Evolutionary conservation across 179 eudicot genomes (phyloP), one percentile per base, ranked within the genome.

Genomic region (Spinacia oleracea): DNA sequence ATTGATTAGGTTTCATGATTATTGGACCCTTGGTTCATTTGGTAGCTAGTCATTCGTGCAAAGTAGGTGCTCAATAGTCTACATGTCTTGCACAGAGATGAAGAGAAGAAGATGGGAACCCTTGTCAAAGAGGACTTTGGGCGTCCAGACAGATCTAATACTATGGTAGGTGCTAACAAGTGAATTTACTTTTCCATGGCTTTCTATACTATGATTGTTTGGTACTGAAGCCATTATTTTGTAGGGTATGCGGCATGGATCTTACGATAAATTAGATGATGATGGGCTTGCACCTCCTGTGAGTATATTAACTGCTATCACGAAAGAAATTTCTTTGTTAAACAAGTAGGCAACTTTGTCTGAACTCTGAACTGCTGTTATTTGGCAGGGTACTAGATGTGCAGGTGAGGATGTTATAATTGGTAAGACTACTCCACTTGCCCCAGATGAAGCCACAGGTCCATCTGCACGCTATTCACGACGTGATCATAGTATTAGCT

Each of bases 231-330:
- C n/a, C 23, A 11, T 63, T 72, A 3, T 51, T 53, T 81, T 56
- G 60, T 70, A 90, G 93, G 98, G 94, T 35, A 93, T 93, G 98
- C 89, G 97, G 7, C 94, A 93, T 83, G 98, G 97, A 56, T 92
- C 94, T 14, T 91, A 93, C 72, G 97, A 92, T 79, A 92, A 93
- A 72, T 83, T 93, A 85, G 98, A 92, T 72, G 97, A 93, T 45
- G 98, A 93, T 80, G 98, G 98, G 53, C 92, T 93, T 82, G 98
- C 97, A 6, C 96, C 98, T 83, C 98, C 98, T 58, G 93, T 91
- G 85, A 88, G 96, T 90, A 68, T 62, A 60, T 29, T 4, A 67
- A 53, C 32, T 29, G 20, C 70, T 70, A 60, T 16, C 21, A 6
- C 18, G 27, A 31, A 34, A 35, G 20, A 10, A 5, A 70, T 20